Conservation (phyloP, 805 yeast species). For the Saccharomycopsis sp. region DNA sequence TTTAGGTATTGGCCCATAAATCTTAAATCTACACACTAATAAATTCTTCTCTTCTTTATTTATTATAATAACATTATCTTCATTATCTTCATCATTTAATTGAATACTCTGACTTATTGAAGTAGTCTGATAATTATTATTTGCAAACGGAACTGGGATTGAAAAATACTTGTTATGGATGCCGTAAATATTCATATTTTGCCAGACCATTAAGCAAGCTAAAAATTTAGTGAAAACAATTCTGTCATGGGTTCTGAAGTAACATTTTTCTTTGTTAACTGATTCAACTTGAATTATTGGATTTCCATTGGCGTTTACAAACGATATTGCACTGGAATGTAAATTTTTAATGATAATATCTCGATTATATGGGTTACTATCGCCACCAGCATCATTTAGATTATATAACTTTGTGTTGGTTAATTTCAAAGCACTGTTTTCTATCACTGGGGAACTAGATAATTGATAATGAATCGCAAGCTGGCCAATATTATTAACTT, state of each 20-base stretch:
- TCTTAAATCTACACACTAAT: conserved; percentile 56
- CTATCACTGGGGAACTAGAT: conserved; percentile 2
- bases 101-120: conserved; percentile 16
- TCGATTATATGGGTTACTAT: conserved; percentile 6
- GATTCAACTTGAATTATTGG: conserved; percentile 32
- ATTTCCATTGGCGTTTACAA: conserved; percentile 24
- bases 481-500: conserved; percentile 18
- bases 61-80: conserved; percentile 18
- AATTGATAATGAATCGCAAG: conserved; percentile 7
- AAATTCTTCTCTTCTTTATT: conserved; percentile 33
- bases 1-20: conserved; percentile 53
- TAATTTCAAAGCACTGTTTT: conserved; percentile 4
- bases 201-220: conserved; percentile 49
- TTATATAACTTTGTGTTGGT: conserved; percentile 5
- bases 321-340: conserved; percentile 27
- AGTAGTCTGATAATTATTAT: not conserved
- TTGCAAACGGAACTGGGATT: conserved; percentile 28
- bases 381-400: not conserved
- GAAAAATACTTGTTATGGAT: conserved; percentile 45
- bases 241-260: conserved; percentile 10
- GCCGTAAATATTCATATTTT: conserved; percentile 44
- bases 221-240: conserved; percentile 35
- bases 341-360: conserved; percentile 25
- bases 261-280: conserved; percentile 13
- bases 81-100: conserved; percentile 21